Evolutionary conservation across 495 filamentous ascomycete genomes (phyloP).

Genomic region (Apodospora peruviana): DNA sequence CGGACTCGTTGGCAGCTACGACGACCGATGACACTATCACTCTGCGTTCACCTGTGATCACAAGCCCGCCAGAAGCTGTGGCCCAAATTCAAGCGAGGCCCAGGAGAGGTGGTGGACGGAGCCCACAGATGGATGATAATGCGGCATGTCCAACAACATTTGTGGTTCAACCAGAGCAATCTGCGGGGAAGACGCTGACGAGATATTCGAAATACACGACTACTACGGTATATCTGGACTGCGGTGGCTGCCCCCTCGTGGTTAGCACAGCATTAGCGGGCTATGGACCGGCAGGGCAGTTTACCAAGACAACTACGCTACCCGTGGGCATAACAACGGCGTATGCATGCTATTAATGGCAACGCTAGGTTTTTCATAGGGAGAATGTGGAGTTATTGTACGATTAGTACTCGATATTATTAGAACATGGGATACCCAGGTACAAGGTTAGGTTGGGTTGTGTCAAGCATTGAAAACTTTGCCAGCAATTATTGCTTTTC

Average conservation of each 20-base stretch:
- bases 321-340: constrained; percentile 22
- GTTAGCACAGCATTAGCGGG: constrained; percentile 20
- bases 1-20: background rate
- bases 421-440: constrained; percentile 14
- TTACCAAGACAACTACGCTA: constrained; percentile 22
- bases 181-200: constrained; percentile 20
- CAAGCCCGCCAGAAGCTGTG: background rate
- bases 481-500: no score
- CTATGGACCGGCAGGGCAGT: constrained; percentile 18
- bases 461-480: no score
- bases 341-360: constrained; percentile 16
- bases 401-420: background rate
- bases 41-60: constrained; percentile 1
- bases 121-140: background rate
- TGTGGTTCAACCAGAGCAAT: constrained; percentile 17
- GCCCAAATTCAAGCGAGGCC: background rate
- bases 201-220: constrained; percentile 20
- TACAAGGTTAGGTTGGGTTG: background rate
- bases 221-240: constrained; percentile 15
- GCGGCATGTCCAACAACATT: constrained; percentile 21
- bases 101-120: background rate
- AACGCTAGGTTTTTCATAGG: background rate
- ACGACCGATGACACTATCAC: background rate
- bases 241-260: constrained; percentile 19
- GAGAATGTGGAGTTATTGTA: background rate